Evolutionary conservation across 495 filamentous ascomycete species (phyloP).

Genomic region (Penicillium cataractarum): DNA sequence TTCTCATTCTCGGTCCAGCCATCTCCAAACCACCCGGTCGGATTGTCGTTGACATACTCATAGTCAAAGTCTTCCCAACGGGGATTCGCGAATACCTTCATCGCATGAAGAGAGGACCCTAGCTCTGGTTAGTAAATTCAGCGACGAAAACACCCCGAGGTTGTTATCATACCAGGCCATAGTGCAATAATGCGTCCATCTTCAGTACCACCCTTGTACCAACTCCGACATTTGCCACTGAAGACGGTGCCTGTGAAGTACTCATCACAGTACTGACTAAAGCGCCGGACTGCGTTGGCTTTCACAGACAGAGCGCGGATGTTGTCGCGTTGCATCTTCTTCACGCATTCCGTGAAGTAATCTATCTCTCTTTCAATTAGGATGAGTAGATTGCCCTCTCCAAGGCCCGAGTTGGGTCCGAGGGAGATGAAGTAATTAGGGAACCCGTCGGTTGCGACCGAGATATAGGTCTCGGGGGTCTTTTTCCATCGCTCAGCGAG

Average conservation of each 20-base stretch:
- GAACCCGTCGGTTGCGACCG: constrained; percentile 62
- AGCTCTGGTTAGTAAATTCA: constrained; percentile 1
- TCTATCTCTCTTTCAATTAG: constrained; percentile 53
- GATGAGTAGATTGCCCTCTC: constrained; percentile 49
- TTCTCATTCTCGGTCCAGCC: constrained; percentile 48
- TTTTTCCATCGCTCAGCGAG: constrained; percentile 55
- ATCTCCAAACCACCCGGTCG: constrained; percentile 45
- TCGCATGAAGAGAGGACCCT: constrained; percentile 48
- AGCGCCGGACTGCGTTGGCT: constrained; percentile 45
- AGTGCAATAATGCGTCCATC: constrained; percentile 40
- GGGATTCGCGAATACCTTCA: constrained; percentile 38
- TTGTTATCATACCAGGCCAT: constrained; percentile 44
- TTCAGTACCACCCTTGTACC: constrained; percentile 54
- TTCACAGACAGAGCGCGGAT: constrained; percentile 47
- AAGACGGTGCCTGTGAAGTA: constrained; percentile 55
- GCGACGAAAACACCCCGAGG: neutral
- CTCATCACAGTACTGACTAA: constrained; percentile 49
- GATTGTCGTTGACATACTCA: constrained; percentile 42
- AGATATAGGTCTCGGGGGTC: constrained; percentile 60
- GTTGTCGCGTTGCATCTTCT: constrained; percentile 54
- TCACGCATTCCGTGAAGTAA: constrained; percentile 55
- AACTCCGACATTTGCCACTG: constrained; percentile 52
- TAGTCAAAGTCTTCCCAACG: constrained; percentile 50
- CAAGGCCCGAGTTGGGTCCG: constrained; percentile 51
- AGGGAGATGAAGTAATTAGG: constrained; percentile 66